These are phyloP conservation scores for Pseudomonodictys pantanalensis DNA, from an alignment of 495 filamentous ascomycete genomes.

Conservation along the genomic window DNA sequence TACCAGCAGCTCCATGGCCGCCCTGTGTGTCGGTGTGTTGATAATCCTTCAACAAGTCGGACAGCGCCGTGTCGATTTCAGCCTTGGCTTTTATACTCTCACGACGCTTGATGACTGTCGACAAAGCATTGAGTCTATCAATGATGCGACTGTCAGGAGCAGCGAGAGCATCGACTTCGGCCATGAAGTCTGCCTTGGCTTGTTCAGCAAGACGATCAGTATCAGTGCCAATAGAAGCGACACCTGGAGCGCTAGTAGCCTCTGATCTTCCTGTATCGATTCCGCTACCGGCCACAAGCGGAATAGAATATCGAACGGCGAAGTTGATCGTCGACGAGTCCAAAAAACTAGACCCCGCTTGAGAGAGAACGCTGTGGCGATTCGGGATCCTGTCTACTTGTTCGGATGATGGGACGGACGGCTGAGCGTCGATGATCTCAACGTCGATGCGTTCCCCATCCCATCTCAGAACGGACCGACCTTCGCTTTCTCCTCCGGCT, in stretches of 20 bases:
- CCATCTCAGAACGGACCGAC: neutral
- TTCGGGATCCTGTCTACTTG: neutral
- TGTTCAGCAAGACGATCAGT: too few species aligned
- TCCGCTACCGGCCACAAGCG: conserved; percentile 5
- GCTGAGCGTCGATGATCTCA: neutral
- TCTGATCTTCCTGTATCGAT: conserved; percentile 8
- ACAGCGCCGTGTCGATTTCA: too few species aligned
- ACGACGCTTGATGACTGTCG: too few species aligned
- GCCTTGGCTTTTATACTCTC: too few species aligned
- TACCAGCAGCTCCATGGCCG: too few species aligned
- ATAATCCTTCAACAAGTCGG: conserved; percentile 21
- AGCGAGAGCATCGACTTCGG: too few species aligned
- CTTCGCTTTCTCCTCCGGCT: neutral
- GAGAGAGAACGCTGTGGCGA: conserved; percentile 18
- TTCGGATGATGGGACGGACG: neutral
- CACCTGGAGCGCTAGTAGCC: too few species aligned
- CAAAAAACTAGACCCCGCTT: conserved; percentile 14
- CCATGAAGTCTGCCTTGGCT: too few species aligned
- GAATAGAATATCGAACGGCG: conserved; percentile 24
- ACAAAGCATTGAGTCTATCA: too few species aligned
- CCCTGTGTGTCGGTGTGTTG: conserved; percentile 22
- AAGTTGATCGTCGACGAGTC: conserved; percentile 30
- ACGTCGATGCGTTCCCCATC: neutral
- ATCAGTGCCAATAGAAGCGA: too few species aligned
- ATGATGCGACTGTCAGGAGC: too few species aligned